Percentiles rank a stretch among this genome's conserved stretches.
phyloP scores from a whole-genome alignment of 345 rosid species.

The Murraya paniculata region DNA sequence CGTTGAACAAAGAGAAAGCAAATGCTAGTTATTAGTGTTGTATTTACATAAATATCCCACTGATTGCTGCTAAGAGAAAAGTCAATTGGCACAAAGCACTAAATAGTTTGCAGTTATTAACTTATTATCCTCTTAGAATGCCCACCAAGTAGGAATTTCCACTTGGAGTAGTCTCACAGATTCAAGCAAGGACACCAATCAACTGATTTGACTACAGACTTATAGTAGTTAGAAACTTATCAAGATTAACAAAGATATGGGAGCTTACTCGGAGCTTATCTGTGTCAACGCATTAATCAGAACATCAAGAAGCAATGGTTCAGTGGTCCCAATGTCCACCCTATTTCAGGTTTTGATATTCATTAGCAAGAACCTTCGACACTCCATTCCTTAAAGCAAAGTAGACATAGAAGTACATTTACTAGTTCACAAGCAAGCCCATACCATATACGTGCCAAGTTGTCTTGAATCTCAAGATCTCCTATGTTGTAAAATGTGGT shows the following conservation, averaged over 20 bases:
- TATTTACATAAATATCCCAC: not conserved
- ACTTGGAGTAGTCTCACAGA: not conserved
- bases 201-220: not conserved
- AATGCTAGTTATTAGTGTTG: not conserved
- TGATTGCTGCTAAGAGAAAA: not conserved
- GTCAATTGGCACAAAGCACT: not conserved
- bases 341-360: slow-evolving; percentile 32
- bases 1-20: not conserved
- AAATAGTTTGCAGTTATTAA: not conserved
- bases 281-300: slow-evolving; percentile 85
- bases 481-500: slow-evolving; percentile 88
- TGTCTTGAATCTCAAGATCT: slow-evolving; percentile 86
- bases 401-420: not conserved
- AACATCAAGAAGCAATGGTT: slow-evolving; percentile 78
- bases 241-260: not conserved
- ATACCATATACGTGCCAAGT: slow-evolving; percentile 83
- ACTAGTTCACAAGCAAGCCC: slow-evolving; percentile 5
- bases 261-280: slow-evolving; percentile 84
- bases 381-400: not conserved
- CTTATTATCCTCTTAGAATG: not conserved
- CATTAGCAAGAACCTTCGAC: slow-evolving; percentile 4
- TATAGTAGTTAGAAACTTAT: not conserved
- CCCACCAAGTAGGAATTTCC: not conserved
- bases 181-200: not conserved
- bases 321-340: slow-evolving; percentile 83